Evolutionary conservation across 1,284 basidiomycete species (phyloP).

Genomic region (Cryptococcus sp.): DNA sequence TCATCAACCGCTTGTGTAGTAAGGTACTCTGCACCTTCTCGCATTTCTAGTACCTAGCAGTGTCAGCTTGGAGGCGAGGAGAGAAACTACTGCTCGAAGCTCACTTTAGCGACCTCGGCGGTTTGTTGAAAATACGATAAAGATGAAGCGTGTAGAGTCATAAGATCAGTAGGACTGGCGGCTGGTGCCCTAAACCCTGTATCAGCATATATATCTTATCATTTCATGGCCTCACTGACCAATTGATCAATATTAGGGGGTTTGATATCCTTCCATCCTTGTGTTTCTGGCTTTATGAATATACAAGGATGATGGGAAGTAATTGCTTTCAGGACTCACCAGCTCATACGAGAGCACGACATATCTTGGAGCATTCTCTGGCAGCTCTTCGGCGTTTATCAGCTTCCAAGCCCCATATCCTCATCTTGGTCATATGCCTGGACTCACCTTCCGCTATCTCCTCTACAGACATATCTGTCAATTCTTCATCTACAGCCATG

Average conservation of each 20-base stretch:
- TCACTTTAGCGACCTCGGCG: slow-evolving; percentile 44
- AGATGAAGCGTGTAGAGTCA: slow-evolving; percentile 79
- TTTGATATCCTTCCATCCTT: slow-evolving; percentile 78
- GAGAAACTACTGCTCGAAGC: neutral
- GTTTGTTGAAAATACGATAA: slow-evolving; percentile 71
- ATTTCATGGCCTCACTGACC: slow-evolving; percentile 49
- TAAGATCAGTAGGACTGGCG: slow-evolving; percentile 65
- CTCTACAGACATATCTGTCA: slow-evolving; percentile 68
- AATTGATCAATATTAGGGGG: slow-evolving; percentile 78
- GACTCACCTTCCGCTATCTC: slow-evolving; percentile 73
- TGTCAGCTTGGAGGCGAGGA: neutral
- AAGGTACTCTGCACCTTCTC: slow-evolving; percentile 72
- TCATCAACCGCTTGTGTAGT: slow-evolving; percentile 67
- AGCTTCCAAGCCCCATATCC: neutral
- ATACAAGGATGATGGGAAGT: no score
- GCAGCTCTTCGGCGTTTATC: slow-evolving; percentile 64
- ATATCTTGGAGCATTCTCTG: slow-evolving; percentile 83
- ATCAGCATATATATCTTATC: slow-evolving; percentile 3
- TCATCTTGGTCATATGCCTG: neutral
- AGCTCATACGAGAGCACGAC: slow-evolving; percentile 79
- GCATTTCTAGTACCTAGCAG: slow-evolving; percentile 62
- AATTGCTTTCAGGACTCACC: no score
- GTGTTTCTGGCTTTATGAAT: slow-evolving; percentile 56
- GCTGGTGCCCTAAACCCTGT: slow-evolving; percentile 52
- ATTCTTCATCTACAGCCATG: slow-evolving; percentile 76